These are phyloP conservation scores for Rhexocercosporidium sp. DNA, from an alignment of 2,329 filamentous ascomycete genomes.

Conservation along the genomic window DNA sequence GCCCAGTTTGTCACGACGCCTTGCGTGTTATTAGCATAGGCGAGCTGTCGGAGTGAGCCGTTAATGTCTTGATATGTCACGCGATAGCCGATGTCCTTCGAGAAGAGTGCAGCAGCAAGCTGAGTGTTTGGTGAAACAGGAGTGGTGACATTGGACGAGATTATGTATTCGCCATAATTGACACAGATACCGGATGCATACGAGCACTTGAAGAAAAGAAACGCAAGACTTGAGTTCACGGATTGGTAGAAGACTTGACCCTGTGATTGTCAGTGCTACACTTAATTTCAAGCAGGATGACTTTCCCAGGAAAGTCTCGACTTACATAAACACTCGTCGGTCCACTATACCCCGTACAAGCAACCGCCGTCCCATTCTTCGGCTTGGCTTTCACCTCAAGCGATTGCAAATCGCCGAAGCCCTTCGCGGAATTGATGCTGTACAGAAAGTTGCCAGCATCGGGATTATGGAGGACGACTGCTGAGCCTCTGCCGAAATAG, in stretches of 20 bases:
- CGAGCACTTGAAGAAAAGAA: slow-evolving; percentile 1
- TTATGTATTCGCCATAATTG: neutral
- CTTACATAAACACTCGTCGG: slow-evolving; percentile 1
- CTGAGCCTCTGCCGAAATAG: neutral
- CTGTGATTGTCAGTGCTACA: neutral
- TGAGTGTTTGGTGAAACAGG: neutral
- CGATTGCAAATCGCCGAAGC: neutral
- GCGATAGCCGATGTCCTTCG: neutral
- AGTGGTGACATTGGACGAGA: neutral
- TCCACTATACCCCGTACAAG: neutral
- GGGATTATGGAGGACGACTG: neutral
- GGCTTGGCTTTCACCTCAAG: neutral
- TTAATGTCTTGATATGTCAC: neutral
- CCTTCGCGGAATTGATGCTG: slow-evolving; percentile 3
- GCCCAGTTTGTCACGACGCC: neutral
- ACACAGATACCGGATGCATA: neutral
- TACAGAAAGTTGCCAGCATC: neutral
- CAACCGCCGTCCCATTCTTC: neutral
- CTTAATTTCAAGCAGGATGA: no score
- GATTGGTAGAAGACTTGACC: slow-evolving; percentile 5
- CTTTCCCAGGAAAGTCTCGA: no score
- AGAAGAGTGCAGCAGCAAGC: neutral
- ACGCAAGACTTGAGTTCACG: neutral
- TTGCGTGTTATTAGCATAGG: neutral
- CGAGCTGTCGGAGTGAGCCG: neutral